Evolutionary conservation across 768 basidiomycete species (phyloP).

Genomic region (Vararia minispora): DNA sequence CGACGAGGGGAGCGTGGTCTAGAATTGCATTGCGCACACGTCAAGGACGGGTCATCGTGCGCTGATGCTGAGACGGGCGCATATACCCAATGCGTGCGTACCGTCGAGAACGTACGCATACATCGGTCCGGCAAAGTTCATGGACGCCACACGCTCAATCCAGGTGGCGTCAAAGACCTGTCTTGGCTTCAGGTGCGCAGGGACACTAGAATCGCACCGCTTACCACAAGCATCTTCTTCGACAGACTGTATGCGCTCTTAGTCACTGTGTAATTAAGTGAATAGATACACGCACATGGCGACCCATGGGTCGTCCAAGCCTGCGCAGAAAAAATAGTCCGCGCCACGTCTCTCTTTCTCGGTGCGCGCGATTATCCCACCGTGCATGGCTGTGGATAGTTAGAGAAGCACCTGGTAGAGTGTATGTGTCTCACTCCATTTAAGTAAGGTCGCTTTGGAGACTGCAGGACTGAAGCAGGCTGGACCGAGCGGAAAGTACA

Average conservation of each 20-base stretch:
- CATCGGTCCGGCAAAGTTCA: neutral
- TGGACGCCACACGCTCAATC: neutral
- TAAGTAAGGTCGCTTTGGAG: neutral
- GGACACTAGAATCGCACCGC: neutral
- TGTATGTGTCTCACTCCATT: slow-evolving; percentile 2
- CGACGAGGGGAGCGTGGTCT: too few relatives aligned
- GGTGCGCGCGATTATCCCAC: slow-evolving; percentile 6
- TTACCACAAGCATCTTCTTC: neutral
- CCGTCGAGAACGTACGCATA: neutral
- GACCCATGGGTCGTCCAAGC: slow-evolving; percentile 7
- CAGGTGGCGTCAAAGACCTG: slow-evolving; percentile 3
- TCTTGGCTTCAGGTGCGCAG: neutral
- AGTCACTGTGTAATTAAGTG: neutral
- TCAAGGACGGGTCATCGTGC: too few relatives aligned
- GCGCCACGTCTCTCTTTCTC: slow-evolving; percentile 3
- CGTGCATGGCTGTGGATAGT: slow-evolving; percentile 2
- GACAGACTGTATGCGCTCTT: too few relatives aligned
- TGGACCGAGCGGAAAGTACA: neutral
- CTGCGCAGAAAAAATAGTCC: slow-evolving; percentile 7
- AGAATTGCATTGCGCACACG: too few relatives aligned
- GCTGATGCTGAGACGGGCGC: too few relatives aligned
- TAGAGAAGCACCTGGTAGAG: neutral
- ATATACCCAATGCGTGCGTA: too few relatives aligned
- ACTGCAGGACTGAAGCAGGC: slow-evolving; percentile 9
- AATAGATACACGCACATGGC: neutral